A percentile compares a stretch with the other conserved stretches of the same genome.
Evolutionary conservation across 2,329 filamentous ascomycete genomes (phyloP).

Genomic region (Alternaria metachromatica): DNA sequence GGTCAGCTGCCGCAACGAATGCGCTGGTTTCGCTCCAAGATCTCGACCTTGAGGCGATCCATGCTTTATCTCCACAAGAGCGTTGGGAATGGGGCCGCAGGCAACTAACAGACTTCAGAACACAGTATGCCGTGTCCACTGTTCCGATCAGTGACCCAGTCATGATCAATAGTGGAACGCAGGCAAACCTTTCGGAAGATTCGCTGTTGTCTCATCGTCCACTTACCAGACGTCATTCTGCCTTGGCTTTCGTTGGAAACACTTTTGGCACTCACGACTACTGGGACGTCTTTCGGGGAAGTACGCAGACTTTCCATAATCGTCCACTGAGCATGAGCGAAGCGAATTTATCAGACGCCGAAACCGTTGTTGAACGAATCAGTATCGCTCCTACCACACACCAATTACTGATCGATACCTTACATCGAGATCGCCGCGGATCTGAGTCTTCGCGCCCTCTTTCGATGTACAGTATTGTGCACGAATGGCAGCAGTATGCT

Average conservation of each 20-base stretch:
- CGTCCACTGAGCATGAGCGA: constrained; percentile 17
- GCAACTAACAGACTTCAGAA: constrained; percentile 25
- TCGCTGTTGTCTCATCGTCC: neutral
- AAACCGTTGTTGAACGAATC: constrained; percentile 11
- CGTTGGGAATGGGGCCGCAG: constrained; percentile 22
- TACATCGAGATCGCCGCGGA: constrained; percentile 6
- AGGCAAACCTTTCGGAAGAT: neutral
- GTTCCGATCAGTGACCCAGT: neutral
- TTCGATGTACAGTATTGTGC: constrained; percentile 3
- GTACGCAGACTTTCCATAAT: neutral
- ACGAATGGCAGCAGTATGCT: constrained; percentile 11
- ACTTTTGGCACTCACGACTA: constrained; percentile 1
- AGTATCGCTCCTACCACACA: constrained; percentile 4
- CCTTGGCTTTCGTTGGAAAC: constrained; percentile 5
- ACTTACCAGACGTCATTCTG: constrained; percentile 5
- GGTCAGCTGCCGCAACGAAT: constrained; percentile 3
- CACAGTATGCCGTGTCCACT: neutral
- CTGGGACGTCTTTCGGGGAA: constrained; percentile 4
- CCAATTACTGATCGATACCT: neutral
- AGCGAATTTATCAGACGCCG: constrained; percentile 12
- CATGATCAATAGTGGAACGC: constrained; percentile 9
- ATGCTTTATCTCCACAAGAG: constrained; percentile 18
- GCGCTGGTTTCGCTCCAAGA: constrained; percentile 11
- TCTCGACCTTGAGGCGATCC: constrained; percentile 15
- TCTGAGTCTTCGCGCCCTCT: constrained; percentile 12